A percentile compares a stretch with the other conserved stretches of the same genome.
phyloP scores from a whole-genome alignment of 2,329 filamentous ascomycete species.

The Onygena corvina region DNA sequence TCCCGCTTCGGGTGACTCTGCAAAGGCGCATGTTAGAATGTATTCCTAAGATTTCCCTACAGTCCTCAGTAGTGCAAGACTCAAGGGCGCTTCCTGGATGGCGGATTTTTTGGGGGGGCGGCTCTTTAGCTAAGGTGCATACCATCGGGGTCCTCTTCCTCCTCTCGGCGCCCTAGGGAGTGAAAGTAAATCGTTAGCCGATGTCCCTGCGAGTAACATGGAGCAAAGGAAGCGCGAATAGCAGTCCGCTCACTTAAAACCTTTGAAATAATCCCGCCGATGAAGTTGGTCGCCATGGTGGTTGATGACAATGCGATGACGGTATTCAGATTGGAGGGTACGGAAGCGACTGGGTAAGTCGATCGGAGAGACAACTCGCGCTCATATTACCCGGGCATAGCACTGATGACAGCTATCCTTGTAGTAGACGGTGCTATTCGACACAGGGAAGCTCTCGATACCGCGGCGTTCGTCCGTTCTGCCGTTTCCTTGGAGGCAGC shows the following conservation, averaged over 20 bases:
- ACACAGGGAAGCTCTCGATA: background rate
- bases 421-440: background rate
- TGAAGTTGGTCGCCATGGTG: constrained; percentile 28
- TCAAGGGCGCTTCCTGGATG: background rate
- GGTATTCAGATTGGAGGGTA: constrained; percentile 5
- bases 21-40: constrained; percentile 8
- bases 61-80: background rate
- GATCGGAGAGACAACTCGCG: constrained; percentile 22
- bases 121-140: constrained; percentile 3
- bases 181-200: background rate
- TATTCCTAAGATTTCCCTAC: background rate
- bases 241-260: background rate
- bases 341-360: constrained; percentile 22
- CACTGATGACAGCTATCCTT: background rate
- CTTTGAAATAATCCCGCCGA: constrained; percentile 20
- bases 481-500: background rate
- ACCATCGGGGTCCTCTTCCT: constrained; percentile 17
- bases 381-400: constrained; percentile 26
- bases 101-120: background rate
- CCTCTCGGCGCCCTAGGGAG: constrained; percentile 14
- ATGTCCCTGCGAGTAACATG: no score
- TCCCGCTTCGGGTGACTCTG: constrained; percentile 61
- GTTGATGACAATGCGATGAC: constrained; percentile 8
- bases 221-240: background rate
- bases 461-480: background rate